These are phyloP conservation scores for Chlorociboria aeruginascens DNA, from an alignment of 495 filamentous ascomycete genomes.

Conservation along the genomic window DNA sequence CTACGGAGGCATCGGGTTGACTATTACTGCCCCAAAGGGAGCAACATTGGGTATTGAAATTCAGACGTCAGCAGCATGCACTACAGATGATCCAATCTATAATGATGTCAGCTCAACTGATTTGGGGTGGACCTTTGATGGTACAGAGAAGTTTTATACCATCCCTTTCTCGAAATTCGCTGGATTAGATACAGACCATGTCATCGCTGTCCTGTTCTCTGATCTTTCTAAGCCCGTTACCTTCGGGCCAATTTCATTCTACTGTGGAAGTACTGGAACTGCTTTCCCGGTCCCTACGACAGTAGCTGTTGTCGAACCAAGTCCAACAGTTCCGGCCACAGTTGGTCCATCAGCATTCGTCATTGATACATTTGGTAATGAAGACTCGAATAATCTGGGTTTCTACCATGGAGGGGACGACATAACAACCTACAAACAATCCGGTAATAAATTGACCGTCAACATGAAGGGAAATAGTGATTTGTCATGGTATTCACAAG, in stretches of 20 bases:
- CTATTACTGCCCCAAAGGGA: slow-evolving; percentile 41
- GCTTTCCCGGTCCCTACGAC: slow-evolving; percentile 38
- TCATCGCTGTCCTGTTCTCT: slow-evolving; percentile 38
- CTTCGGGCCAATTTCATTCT: slow-evolving; percentile 46
- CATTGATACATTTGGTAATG: slow-evolving; percentile 52
- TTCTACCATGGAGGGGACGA: slow-evolving; percentile 65
- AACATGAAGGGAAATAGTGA: slow-evolving; percentile 51
- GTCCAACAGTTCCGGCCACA: slow-evolving; percentile 36
- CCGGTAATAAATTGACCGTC: slow-evolving; percentile 40
- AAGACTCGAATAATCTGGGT: slow-evolving; percentile 47
- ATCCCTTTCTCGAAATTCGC: slow-evolving; percentile 42
- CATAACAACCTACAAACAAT: slow-evolving; percentile 38
- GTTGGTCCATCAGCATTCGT: slow-evolving; percentile 41
- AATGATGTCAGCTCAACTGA: slow-evolving; percentile 29
- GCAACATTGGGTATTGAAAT: slow-evolving; percentile 43
- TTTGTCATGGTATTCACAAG: slow-evolving; percentile 55
- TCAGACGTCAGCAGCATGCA: slow-evolving; percentile 31
- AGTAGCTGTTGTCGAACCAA: slow-evolving; percentile 24
- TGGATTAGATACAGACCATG: slow-evolving; percentile 38
- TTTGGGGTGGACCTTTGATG: slow-evolving; percentile 49
- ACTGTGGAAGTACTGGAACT: slow-evolving; percentile 39
- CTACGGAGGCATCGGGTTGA: slow-evolving; percentile 48
- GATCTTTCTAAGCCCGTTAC: slow-evolving; percentile 33
- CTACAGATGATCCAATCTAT: slow-evolving; percentile 22
- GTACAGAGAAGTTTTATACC: slow-evolving; percentile 46